Base-by-base conservation (phyloP, 495 filamentous ascomycete species). In the Poronia punctata region DNA sequence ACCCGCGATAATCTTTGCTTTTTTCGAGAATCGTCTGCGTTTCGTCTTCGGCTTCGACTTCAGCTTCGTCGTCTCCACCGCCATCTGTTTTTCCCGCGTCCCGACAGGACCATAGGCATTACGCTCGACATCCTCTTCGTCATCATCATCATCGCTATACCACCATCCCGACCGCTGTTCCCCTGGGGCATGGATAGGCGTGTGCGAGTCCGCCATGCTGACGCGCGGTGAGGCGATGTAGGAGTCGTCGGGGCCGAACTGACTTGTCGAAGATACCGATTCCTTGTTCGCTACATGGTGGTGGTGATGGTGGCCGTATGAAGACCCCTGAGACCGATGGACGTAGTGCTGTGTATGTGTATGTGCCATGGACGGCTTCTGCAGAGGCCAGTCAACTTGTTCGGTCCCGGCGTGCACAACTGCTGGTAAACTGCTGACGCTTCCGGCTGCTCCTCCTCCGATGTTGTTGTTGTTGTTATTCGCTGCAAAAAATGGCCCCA, bases 111-210 rank as follows among this genome's bases (percentile, higher is more conserved):
- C 25, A 35, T 29, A 29, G 12, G 31, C 17, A 2, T 6, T 15
- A 11, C 24, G 5, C n/a, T 7, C 24, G 3, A 8, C 25, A 1
- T 12, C 41, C 20, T 19, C 12, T 26, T 37, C 34, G 29, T 19
- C 17, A 11, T 30, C 42, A 20, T 45, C 35, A 2, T 45, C 41
- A 3, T 45, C 42, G 10, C 38, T 35, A 17, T 22, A 32, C 42
- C 42, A 45, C 42, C 42, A 45, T 4, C 35, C 42, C 8, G 42
- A 45, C 21, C 42, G 42, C 42, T 45, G 42, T 28, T 44, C 41
- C 9, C 20, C 34, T 1, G 40, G 40, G 1, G 25, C 33, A 7
- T 18, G n/a, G 5, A 38, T 32, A 10, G 42, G 42, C 5, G 42
- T 38, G 35, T 33, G 42, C 34, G 42, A 38, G 11, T 45, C 42